Conservation (phyloP, 2,329 filamentous ascomycete species). For the Hymenoscyphus fraxineus region DNA sequence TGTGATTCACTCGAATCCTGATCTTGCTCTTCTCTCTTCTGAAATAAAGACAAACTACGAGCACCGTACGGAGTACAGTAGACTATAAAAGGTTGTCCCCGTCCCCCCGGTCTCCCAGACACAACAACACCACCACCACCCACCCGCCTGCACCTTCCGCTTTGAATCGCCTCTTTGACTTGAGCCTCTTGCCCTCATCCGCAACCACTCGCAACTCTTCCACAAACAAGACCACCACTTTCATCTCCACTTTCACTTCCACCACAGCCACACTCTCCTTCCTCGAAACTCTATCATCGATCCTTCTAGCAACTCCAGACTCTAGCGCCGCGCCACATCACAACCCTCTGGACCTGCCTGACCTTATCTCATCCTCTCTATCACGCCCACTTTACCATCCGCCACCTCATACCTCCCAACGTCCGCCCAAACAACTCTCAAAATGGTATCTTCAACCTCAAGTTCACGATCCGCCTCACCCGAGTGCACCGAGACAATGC, state of each 20-base stretch:
- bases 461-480: slow-evolving; percentile 35
- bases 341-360: slow-evolving; percentile 1
- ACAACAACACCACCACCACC: background rate
- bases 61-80: no score
- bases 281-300: background rate
- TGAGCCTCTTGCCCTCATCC: slow-evolving; percentile 1
- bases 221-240: background rate
- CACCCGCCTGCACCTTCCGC: background rate
- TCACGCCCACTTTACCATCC: slow-evolving; percentile 2
- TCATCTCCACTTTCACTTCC: background rate
- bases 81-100: background rate
- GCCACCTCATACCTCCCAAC: slow-evolving; percentile 3
- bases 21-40: no score
- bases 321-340: slow-evolving; percentile 7
- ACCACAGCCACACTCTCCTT: background rate
- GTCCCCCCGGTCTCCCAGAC: background rate
- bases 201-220: background rate
- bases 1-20: no score
- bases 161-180: slow-evolving; percentile 1
- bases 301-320: slow-evolving; percentile 1
- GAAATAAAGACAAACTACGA: no score
- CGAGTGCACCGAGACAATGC: slow-evolving; percentile 50
- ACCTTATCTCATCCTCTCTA: slow-evolving; percentile 9
- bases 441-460: slow-evolving; percentile 29
- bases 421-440: slow-evolving; percentile 11